Conservation (phyloP, 495 filamentous ascomycete genomes). For the Astrothelium subdiscretum region DNA sequence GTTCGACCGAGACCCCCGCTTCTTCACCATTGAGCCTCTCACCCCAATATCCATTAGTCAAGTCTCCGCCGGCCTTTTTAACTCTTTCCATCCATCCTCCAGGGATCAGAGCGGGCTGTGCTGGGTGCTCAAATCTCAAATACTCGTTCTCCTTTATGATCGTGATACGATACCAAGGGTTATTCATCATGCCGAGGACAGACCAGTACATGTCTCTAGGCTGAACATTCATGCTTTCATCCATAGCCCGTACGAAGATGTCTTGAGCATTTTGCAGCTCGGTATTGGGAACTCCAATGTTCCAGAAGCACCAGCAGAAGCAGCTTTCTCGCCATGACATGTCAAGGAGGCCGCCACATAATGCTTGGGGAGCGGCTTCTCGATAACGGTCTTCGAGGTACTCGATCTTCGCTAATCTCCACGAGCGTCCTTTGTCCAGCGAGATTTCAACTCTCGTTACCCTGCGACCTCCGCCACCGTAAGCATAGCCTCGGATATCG, state of each 20-base stretch:
- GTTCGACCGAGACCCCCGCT: constrained; percentile 26
- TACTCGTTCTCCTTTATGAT: constrained; percentile 58
- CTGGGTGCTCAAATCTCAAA: constrained; percentile 83
- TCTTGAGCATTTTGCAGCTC: constrained; percentile 56
- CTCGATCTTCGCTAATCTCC: constrained; percentile 68
- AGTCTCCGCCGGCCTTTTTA: constrained; percentile 76
- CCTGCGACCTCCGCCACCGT: constrained; percentile 77
- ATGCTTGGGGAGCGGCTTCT: constrained; percentile 46
- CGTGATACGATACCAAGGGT: constrained; percentile 80
- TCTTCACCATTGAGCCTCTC: constrained; percentile 55
- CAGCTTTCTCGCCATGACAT: constrained; percentile 70
- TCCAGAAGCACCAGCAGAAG: constrained; percentile 96
- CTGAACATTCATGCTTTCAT: constrained; percentile 79
- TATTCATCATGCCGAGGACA: constrained; percentile 98
- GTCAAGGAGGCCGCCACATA: constrained; percentile 73
- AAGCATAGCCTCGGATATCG: constrained; percentile 71
- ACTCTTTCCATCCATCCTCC: constrained; percentile 95
- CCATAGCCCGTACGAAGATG: constrained; percentile 80
- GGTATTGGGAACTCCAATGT: constrained; percentile 52
- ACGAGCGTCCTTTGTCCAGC: constrained; percentile 71
- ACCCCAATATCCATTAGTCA: constrained; percentile 80
- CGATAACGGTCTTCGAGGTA: constrained; percentile 86
- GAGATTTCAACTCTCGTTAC: constrained; percentile 78
- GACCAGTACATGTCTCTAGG: constrained; percentile 96
- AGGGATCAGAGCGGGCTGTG: constrained; percentile 62